Conservation (phyloP, 1,139 yeast genomes). For the Candida smagusa region DNA sequence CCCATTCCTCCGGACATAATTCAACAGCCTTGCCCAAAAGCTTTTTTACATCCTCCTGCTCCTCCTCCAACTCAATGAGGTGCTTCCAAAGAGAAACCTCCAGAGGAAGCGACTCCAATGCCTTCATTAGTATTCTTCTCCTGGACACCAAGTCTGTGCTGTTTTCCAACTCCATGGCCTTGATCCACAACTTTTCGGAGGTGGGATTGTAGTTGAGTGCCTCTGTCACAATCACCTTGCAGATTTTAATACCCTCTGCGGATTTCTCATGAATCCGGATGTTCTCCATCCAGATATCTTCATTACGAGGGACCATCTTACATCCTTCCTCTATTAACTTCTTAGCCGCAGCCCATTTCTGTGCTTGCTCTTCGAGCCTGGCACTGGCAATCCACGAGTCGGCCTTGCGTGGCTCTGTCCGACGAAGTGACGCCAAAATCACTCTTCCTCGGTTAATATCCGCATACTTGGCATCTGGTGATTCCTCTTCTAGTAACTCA, state of each 20-base stretch:
- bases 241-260: conserved; percentile 31
- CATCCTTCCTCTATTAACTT: conserved; percentile 71
- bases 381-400: conserved; percentile 91
- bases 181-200: conserved; percentile 68
- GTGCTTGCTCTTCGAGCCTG: conserved; percentile 67
- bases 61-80: conserved; percentile 47
- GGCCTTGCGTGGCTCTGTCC: conserved; percentile 69
- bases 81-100: conserved; percentile 51
- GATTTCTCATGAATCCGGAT: conserved; percentile 60
- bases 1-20: conserved; percentile 59
- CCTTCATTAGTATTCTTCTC: conserved; percentile 58
- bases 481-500: conserved; percentile 3
- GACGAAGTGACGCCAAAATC: conserved; percentile 65
- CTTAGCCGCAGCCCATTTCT: conserved; percentile 56
- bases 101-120: conserved; percentile 50
- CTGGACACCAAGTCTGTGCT: conserved; percentile 44
- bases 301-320: conserved; percentile 58
- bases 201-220: conserved; percentile 58
- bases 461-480: conserved; percentile 24
- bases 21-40: conserved; percentile 69
- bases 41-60: conserved; percentile 44
- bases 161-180: conserved; percentile 63
- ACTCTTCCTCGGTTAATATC: conserved; percentile 59
- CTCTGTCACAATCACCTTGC: conserved; percentile 59
- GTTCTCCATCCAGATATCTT: conserved; percentile 80